phyloP scores from a whole-genome alignment of 805 yeast genomes.

The Metschnikowia shivogae region DNA sequence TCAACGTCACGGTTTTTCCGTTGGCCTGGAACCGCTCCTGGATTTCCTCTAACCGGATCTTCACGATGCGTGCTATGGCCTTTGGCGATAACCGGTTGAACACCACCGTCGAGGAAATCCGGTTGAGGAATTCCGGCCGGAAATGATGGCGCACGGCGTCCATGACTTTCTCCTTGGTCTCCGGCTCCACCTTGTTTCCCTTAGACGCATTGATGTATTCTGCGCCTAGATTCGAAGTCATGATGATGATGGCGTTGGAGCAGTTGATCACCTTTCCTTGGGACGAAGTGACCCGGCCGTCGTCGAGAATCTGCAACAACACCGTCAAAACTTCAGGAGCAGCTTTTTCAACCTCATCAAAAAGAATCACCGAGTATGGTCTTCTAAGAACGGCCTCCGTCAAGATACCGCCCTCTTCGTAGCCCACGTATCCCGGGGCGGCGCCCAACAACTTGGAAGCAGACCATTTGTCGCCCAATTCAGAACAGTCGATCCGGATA shows the following conservation, averaged over 20 bases:
- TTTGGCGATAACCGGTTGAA: conserved; percentile 89
- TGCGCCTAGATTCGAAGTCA: conserved; percentile 98
- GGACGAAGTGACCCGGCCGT: conserved; percentile 92
- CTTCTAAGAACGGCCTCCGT: conserved; percentile 88
- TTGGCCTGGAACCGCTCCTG: conserved; percentile 80
- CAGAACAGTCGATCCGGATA: conserved; percentile 97
- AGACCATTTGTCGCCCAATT: conserved; percentile 90
- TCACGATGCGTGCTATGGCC: conserved; percentile 89
- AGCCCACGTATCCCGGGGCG: conserved; percentile 93
- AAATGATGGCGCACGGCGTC: conserved; percentile 79
- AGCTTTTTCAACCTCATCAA: conserved; percentile 98
- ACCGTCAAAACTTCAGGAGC: conserved; percentile 96
- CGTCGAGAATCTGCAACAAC: conserved; percentile 87
- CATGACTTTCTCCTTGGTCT: conserved; percentile 78
- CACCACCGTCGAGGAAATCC: conserved; percentile 88
- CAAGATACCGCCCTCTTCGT: conserved; percentile 94
- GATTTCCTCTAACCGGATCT: conserved; percentile 77
- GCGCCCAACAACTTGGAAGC: conserved; percentile 94
- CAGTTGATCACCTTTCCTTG: conserved; percentile 93
- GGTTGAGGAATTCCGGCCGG: conserved; percentile 95
- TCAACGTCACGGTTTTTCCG: conserved; percentile 71
- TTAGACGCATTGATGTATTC: conserved; percentile 71
- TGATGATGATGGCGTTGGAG: conserved; percentile 84
- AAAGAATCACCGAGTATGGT: conserved; percentile 93
- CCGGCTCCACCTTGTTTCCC: conserved; percentile 59